These are phyloP conservation scores for Saksenaea oblongispora DNA, from an alignment of 371 early-diverging fungal genomes.

Conservation along the genomic window DNA sequence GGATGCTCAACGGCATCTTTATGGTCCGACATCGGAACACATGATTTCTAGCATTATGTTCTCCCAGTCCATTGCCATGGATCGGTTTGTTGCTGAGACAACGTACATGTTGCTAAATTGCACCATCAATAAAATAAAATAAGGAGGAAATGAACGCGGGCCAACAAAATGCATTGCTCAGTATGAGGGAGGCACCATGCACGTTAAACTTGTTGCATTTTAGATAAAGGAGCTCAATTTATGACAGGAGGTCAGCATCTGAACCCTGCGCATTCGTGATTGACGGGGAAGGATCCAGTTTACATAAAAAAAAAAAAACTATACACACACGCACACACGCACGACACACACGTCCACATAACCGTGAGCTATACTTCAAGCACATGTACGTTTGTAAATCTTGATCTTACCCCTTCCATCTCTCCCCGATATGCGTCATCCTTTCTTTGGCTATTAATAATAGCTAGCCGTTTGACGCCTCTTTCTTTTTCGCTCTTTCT, in stretches of 20 bases:
- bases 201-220: not conserved
- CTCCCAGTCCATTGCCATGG: not conserved
- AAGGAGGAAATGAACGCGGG: slow-evolving; percentile 6
- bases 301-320: not conserved
- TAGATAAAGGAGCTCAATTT: not conserved
- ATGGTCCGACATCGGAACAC: too few species aligned
- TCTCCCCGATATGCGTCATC: not conserved
- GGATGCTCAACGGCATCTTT: too few species aligned
- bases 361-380: not conserved
- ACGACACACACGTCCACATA: not conserved
- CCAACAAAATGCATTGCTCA: not conserved
- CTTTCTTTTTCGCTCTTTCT: not conserved
- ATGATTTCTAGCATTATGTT: too few species aligned
- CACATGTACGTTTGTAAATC: not conserved
- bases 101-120: not conserved
- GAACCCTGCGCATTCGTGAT: slow-evolving; percentile 3
- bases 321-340: too few species aligned
- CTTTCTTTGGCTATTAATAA: not conserved
- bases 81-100: not conserved
- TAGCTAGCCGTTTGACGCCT: not conserved
- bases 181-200: not conserved
- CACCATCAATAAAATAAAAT: not conserved
- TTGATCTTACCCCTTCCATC: not conserved
- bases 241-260: slow-evolving; percentile 1
- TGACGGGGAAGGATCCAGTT: slow-evolving; percentile 1